phyloP scores from a whole-genome alignment of 768 basidiomycete genomes.

The Tephrocybe rancida region DNA sequence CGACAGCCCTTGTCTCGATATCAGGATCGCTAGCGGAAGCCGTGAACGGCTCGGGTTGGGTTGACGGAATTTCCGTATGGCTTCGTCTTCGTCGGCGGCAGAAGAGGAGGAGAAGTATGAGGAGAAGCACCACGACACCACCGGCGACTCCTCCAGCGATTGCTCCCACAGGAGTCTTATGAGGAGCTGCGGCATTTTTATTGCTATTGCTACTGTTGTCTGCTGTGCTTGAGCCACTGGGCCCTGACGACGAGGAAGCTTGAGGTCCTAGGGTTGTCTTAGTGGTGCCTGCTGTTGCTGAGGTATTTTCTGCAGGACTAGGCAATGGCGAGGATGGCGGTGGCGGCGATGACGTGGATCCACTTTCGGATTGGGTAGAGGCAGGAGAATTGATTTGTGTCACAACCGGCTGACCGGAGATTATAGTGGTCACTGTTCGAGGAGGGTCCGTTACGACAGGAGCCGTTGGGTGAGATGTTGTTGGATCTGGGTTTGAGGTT shows the following conservation, averaged over 20 bases:
- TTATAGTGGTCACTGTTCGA: neutral
- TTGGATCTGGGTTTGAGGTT: neutral
- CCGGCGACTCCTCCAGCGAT: conserved; percentile 16
- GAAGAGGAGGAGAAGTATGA: conserved; percentile 7
- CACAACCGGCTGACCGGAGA: neutral
- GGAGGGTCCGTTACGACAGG: neutral
- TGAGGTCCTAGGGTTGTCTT: neutral
- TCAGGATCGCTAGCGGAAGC: neutral
- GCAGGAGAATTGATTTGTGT: neutral
- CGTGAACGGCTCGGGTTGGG: neutral
- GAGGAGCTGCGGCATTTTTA: neutral
- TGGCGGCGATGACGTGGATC: neutral
- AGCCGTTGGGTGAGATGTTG: neutral
- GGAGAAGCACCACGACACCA: conserved; percentile 2
- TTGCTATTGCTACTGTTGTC: neutral
- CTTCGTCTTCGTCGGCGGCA: neutral
- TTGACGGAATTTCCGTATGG: neutral
- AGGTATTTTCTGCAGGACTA: neutral
- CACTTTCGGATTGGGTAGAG: neutral
- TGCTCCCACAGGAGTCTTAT: conserved; percentile 7
- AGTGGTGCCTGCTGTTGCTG: neutral
- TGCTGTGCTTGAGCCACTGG: neutral
- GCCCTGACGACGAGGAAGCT: neutral
- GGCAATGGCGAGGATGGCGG: neutral
- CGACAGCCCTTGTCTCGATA: neutral